These are phyloP conservation scores for Bolboschoenoplectus hybrid DNA, from an alignment of 202 grass and related monocot species.

Conservation along the genomic window DNA sequence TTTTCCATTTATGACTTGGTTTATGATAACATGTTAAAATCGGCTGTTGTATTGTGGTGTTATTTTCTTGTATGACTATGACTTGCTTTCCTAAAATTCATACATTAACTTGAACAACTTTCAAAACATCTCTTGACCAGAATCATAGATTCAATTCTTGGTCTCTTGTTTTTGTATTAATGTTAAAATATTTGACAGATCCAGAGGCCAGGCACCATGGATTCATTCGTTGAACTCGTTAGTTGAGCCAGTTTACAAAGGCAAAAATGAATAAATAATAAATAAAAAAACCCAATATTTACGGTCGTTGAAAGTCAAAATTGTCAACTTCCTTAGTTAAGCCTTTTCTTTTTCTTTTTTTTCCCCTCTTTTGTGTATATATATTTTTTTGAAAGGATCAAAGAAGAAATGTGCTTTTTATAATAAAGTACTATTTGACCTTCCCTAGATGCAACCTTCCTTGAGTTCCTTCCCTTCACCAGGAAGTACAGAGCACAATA, in stretches of 20 bases:
- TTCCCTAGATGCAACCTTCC: not conserved
- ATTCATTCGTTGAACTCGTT: constrained; percentile 19
- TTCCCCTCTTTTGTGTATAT: not conserved
- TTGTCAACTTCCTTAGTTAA: not conserved
- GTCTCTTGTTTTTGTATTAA: not conserved
- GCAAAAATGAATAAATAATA: no score
- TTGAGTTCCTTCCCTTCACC: not conserved
- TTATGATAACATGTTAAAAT: no score
- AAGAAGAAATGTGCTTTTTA: not conserved
- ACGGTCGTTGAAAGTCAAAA: not conserved
- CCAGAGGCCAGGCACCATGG: not conserved
- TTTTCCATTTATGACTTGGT: no score
- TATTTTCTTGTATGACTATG: no score
- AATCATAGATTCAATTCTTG: no score
- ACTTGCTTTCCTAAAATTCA: no score
- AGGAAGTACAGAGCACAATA: not conserved
- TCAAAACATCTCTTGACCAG: not conserved
- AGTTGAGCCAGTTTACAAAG: not conserved
- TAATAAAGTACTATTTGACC: not conserved
- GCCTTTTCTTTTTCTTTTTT: not conserved
- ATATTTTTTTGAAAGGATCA: not conserved
- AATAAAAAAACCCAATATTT: not conserved
- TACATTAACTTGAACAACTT: not conserved
- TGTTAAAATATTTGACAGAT: not conserved
- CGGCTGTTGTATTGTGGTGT: no score